Evolutionary conservation across 345 rosid genomes (phyloP).

Genomic region (Hypericum androsaemum): DNA sequence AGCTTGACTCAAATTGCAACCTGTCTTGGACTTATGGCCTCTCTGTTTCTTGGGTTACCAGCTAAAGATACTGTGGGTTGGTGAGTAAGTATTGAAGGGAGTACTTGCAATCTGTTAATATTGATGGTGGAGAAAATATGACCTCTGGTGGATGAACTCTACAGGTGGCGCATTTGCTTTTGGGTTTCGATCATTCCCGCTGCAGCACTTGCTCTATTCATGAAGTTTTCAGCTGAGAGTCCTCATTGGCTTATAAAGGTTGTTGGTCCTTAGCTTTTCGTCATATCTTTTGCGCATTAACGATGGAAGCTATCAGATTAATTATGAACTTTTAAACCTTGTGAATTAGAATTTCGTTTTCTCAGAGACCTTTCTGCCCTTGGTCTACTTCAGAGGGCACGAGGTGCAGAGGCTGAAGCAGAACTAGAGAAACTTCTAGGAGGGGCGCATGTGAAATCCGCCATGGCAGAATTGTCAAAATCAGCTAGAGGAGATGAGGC

Average conservation of each 20-base stretch:
- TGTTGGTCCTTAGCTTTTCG: slow-evolving; percentile 9
- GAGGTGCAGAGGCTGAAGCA: slow-evolving; percentile 76
- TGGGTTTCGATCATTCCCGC: slow-evolving; percentile 71
- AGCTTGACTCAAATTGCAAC: slow-evolving; percentile 80
- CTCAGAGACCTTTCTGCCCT: background rate
- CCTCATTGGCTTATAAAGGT: slow-evolving; percentile 99
- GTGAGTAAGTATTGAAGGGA: slow-evolving; percentile 34
- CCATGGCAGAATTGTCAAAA: slow-evolving; percentile 70
- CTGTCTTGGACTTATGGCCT: slow-evolving; percentile 67
- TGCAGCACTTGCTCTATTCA: slow-evolving; percentile 49
- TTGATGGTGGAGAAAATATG: background rate
- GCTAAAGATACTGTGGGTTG: slow-evolving; percentile 63
- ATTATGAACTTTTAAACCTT: no score
- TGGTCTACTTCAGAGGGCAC: slow-evolving; percentile 53
- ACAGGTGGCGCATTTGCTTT: slow-evolving; percentile 94
- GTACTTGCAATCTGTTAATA: slow-evolving; percentile 6
- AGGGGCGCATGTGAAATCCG: slow-evolving; percentile 56
- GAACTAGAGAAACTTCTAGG: slow-evolving; percentile 75
- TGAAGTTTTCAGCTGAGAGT: slow-evolving; percentile 81
- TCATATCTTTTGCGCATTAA: background rate
- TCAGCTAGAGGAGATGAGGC: slow-evolving; percentile 60
- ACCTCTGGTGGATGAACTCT: background rate
- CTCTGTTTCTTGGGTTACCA: slow-evolving; percentile 68
- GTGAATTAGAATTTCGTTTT: no score
- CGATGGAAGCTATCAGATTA: no score